These are phyloP conservation scores for Xylariaceae sp. DNA, from an alignment of 2,329 filamentous ascomycete genomes.

Conservation along the genomic window DNA sequence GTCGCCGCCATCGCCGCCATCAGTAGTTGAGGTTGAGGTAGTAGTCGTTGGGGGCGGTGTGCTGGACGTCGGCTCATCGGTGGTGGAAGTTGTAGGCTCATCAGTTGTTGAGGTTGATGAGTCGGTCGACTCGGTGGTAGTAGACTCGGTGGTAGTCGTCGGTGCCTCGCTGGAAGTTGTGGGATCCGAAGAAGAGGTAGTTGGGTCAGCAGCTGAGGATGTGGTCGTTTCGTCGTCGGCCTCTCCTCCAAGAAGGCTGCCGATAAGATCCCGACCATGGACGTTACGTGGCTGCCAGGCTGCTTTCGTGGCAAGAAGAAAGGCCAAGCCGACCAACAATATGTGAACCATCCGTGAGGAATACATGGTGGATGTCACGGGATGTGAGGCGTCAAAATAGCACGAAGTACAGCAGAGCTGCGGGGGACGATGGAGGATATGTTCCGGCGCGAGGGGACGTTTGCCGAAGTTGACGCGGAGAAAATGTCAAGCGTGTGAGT, in stretches of 20 bases:
- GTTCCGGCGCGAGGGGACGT: too few relatives aligned
- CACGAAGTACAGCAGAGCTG: not conserved
- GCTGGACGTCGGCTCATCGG: slow-evolving; percentile 16
- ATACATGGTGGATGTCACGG: slow-evolving; percentile 40
- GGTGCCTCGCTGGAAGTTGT: not conserved
- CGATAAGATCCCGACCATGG: too few relatives aligned
- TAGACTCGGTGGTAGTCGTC: slow-evolving; percentile 15
- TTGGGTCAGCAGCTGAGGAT: not conserved
- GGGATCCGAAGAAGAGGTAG: slow-evolving; percentile 6
- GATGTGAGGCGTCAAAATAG: not conserved
- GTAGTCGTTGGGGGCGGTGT: slow-evolving; percentile 7
- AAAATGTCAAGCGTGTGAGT: too few relatives aligned
- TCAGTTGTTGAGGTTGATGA: slow-evolving; percentile 7
- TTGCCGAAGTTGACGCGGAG: too few relatives aligned
- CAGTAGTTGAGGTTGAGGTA: not conserved
- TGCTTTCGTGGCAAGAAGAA: slow-evolving; percentile 44
- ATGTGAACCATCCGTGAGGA: slow-evolving; percentile 42
- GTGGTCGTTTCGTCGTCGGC: slow-evolving; percentile 8
- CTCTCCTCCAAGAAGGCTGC: slow-evolving; percentile 8
- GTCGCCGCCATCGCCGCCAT: too few relatives aligned
- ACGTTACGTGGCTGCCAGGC: slow-evolving; percentile 22
- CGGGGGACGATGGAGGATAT: too few relatives aligned
- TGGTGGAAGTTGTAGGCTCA: slow-evolving; percentile 20
- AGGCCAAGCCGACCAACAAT: slow-evolving; percentile 46
- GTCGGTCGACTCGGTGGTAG: slow-evolving; percentile 12